Percentiles rank a stretch among this genome's conserved stretches.
Conservation (phyloP, 192 early-diverging fungal genomes). For the Coemansia sp. region DNA sequence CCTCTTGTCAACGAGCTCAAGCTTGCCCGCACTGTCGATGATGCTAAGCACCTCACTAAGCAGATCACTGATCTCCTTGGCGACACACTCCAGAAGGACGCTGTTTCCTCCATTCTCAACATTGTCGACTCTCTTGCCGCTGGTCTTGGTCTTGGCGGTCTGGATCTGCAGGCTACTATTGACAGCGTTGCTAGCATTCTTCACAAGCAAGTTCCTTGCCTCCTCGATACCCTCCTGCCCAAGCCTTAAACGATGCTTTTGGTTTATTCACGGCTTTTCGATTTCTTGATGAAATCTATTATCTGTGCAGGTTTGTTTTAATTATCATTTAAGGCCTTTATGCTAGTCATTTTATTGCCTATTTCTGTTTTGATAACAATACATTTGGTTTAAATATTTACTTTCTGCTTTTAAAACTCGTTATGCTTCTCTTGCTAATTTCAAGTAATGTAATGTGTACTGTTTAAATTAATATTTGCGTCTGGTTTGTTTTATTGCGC, state of each 20-base stretch:
- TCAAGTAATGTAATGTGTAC: no score
- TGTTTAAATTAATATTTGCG: no score
- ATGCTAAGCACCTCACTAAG: slow-evolving; percentile 46
- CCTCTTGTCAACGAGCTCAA: slow-evolving; percentile 45
- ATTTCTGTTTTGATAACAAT: neutral
- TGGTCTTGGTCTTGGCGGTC: slow-evolving; percentile 44
- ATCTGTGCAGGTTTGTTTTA: neutral
- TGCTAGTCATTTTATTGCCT: neutral
- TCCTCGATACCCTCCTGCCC: slow-evolving; percentile 45
- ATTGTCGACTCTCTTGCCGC: slow-evolving; percentile 38
- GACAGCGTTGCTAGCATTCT: slow-evolving; percentile 46
- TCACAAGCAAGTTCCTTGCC: slow-evolving; percentile 49
- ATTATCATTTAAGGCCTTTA: neutral
- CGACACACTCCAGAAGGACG: slow-evolving; percentile 43
- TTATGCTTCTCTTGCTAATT: no score
- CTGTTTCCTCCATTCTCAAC: slow-evolving; percentile 35
- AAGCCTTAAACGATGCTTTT: slow-evolving; percentile 20
- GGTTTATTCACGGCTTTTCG: neutral
- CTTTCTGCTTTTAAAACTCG: no score
- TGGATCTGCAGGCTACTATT: slow-evolving; percentile 46
- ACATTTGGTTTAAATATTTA: neutral
- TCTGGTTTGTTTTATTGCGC: no score
- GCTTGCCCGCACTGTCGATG: slow-evolving; percentile 42
- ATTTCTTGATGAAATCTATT: neutral
- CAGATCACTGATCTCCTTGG: slow-evolving; percentile 49